Conservation (phyloP, 306 rosid genomes). For the Quercus agrifolia region DNA sequence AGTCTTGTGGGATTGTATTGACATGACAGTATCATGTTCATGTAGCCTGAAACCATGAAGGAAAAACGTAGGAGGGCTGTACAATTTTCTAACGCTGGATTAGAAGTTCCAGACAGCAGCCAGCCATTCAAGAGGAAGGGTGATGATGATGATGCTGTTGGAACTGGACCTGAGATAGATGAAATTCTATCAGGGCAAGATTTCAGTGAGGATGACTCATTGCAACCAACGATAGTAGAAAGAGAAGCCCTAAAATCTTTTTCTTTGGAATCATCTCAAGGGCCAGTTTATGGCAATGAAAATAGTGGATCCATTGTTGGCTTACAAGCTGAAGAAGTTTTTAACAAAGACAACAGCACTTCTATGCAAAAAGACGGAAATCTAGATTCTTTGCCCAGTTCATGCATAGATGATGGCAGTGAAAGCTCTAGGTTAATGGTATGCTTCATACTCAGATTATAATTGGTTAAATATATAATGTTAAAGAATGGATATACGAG, state of each 20-base stretch:
- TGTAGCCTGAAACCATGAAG: constrained; percentile 64
- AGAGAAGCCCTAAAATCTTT: constrained; percentile 17
- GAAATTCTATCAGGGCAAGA: constrained; percentile 23
- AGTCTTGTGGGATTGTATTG: constrained; percentile 7
- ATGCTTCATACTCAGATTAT: constrained; percentile 17
- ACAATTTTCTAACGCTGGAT: constrained; percentile 56
- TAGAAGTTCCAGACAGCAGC: constrained; percentile 34
- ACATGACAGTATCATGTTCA: not conserved
- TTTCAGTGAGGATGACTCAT: constrained; percentile 22
- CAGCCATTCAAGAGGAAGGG: constrained; percentile 22
- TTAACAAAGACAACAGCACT: not conserved
- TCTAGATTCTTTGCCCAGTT: constrained; percentile 13
- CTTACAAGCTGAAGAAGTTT: constrained; percentile 9
- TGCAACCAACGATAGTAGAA: constrained; percentile 20
- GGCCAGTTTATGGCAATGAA: constrained; percentile 18
- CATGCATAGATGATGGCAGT: constrained; percentile 18
- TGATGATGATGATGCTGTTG: not conserved
- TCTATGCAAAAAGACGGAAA: constrained; percentile 17
- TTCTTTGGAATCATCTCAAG: constrained; percentile 35
- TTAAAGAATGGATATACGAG: too few species aligned
- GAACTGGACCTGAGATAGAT: constrained; percentile 38
- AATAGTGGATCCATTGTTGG: constrained; percentile 16
- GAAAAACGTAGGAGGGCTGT: constrained; percentile 60
- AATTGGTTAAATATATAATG: not conserved
- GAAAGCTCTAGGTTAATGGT: constrained; percentile 38